Base-by-base conservation (phyloP, 83 land plant genomes). In the Picea engelmannii region DNA sequence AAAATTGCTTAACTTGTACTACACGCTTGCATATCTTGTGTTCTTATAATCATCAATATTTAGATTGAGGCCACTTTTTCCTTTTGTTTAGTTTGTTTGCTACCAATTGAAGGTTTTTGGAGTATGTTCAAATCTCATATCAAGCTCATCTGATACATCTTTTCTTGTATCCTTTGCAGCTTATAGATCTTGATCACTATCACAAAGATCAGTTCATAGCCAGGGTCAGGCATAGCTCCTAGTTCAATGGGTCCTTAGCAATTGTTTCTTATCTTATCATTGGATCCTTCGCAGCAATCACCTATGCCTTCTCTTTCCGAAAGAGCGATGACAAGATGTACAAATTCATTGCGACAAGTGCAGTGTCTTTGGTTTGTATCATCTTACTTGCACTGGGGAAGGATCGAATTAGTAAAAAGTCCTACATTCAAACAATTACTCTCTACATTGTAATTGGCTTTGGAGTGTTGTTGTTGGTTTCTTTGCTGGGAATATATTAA, bases 281-380 rank as follows among this genome's bases (percentile, higher is more conserved):
- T 80, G 96, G 96, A 2, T 62, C 84, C 6, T 20, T 93, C 4
- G 90, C 94, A 61, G 89, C 90, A 15, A 78, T 90, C 0, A 82
- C 84, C 20, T 93, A 93, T 76, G 94, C 86, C 64, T 88, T 91
- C 84, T 84, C 96, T 60, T 93, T 89, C 49, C 68, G 67, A 18
- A 63, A 81, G 66, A 86, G 84, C 31, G 89, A 88, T 62, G 64
- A 91, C 77, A 84, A 21, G 13, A 82, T 90, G 4, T 82, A 89
- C 87, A 91, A 91, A 83, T 83, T 83, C 66, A 47, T 84, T 3
- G 89, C 80, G 4, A 84, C 87, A 64, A 79, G 84, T n/a, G 85
- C 73, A 24, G 87, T 84, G 49, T 82, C 93, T 75, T 65, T 91
- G 42, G 2, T 84, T 62, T 88, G 89, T 85, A 83, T 89, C 7